A percentile compares a stretch with the other conserved stretches of the same genome.
These are phyloP conservation scores for Gonium pectorale DNA, from an alignment of 139 green algal genomes.

Conservation along the genomic window DNA sequence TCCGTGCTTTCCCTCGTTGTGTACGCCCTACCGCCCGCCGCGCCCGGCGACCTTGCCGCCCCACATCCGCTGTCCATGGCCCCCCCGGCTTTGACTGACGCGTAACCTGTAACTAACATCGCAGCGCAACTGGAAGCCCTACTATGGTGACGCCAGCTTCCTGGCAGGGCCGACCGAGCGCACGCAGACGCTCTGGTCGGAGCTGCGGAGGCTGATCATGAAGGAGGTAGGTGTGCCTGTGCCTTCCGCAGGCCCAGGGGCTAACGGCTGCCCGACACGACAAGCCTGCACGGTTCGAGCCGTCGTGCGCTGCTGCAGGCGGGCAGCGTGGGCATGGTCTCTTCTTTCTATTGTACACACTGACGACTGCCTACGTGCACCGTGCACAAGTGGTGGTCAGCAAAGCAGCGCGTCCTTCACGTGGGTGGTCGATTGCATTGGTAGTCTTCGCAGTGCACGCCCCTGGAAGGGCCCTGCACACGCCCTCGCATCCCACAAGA, in stretches of 20 bases:
- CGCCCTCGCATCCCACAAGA: too few relatives aligned
- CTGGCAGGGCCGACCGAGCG: constrained; percentile 61
- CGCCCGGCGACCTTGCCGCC: too few relatives aligned
- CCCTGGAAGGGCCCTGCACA: neutral
- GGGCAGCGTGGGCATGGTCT: neutral
- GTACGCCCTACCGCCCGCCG: too few relatives aligned
- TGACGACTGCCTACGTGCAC: neutral
- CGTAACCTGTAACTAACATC: neutral
- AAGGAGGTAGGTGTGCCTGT: constrained; percentile 53
- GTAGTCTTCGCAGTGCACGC: neutral
- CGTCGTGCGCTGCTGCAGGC: neutral
- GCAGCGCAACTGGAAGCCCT: constrained; percentile 65
- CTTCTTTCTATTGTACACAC: neutral
- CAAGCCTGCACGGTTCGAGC: too few relatives aligned
- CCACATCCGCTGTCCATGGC: neutral
- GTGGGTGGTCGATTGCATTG: neutral
- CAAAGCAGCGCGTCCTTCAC: neutral
- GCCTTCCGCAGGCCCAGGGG: neutral
- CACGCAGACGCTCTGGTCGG: constrained; percentile 64
- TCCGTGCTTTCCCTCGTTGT: neutral
- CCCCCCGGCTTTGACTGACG: neutral
- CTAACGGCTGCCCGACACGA: too few relatives aligned
- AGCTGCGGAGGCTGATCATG: constrained; percentile 57
- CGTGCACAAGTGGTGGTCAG: neutral
- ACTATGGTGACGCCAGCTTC: constrained; percentile 70